Base-by-base conservation (phyloP, 768 basidiomycete genomes). In the Piloderma croceum region DNA sequence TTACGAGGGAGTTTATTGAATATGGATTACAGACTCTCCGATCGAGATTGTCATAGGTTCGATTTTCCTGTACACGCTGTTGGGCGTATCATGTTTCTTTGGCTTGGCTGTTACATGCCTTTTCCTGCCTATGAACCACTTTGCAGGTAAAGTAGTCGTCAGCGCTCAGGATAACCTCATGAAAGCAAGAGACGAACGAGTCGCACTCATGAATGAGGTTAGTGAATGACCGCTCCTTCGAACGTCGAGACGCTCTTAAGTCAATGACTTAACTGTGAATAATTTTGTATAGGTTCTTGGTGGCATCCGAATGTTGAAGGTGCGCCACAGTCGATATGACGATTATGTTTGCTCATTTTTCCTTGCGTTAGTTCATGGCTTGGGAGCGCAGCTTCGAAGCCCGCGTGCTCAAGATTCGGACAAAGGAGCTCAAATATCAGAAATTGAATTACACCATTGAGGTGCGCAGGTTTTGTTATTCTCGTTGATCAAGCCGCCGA, bases 241-340 rank as follows among this genome's bases (percentile, higher is more conserved):
- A 6, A 17, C 6, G 23, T 13, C 6, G n/a, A 4, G 18, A 13
- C 24, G 9, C 22, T 4, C n/a, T 25, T 23, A 3, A 32, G 24
- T 9, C 25, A 6, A 12, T 21, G 23, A 7, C 37, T 31, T 11
- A 3, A 36, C 15, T 18, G 15, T 38, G 33, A 22, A 12, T 20
- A 5, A 10, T 34, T 17, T 4, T 24, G 6, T 10, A 36, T 12
- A 93, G 82, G 78, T 92, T 45, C 67, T 92, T 7, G 89, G 89
- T 35, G 90, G 77, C 10, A 92, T 93, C 43, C 75, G 90, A 22
- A 93, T 93, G 89, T 77, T 93, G 50, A 93, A 94, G n/a, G n/a
- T n/a, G n/a, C n/a, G n/a, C n/a, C n/a, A n/a, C n/a, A n/a, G n/a
- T n/a, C n/a, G n/a, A 57, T 36, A 31, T 17, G 35, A 19, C 21